A percentile compares a stretch with the other conserved stretches of the same genome.
phyloP scores from a whole-genome alignment of 768 basidiomycete genomes.

The Inosperma sp. region DNA sequence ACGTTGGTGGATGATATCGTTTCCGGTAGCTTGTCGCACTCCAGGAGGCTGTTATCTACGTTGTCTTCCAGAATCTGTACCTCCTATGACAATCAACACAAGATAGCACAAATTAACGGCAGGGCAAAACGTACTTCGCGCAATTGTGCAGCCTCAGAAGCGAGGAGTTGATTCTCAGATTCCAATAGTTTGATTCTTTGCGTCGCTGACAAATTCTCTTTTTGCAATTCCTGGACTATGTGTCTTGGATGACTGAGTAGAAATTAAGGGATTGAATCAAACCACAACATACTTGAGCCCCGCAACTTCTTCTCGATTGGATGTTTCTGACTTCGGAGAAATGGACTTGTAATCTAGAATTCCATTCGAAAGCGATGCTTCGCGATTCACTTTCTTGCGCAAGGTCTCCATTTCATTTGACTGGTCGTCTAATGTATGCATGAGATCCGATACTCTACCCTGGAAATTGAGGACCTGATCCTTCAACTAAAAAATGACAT shows the following conservation, averaged over 20 bases:
- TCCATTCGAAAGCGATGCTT: conserved; percentile 44
- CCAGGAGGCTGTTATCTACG: conserved; percentile 56
- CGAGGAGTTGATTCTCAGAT: conserved; percentile 68
- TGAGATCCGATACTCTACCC: conserved; percentile 26
- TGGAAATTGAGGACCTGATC: conserved; percentile 26
- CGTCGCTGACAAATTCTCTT: conserved; percentile 60
- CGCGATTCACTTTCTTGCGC: conserved; percentile 59
- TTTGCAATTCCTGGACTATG: conserved; percentile 84
- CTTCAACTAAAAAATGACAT: conserved; percentile 21
- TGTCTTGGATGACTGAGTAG: conserved; percentile 45
- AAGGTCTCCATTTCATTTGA: conserved; percentile 50
- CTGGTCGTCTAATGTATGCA: conserved; percentile 30
- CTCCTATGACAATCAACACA: conserved; percentile 43
- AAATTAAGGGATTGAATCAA: neutral
- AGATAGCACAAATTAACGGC: neutral
- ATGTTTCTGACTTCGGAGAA: conserved; percentile 50
- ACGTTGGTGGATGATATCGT: conserved; percentile 6
- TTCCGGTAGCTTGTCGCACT: conserved; percentile 39
- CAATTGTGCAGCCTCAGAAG: conserved; percentile 64
- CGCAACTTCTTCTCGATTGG: conserved; percentile 62
- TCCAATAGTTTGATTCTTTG: conserved; percentile 70
- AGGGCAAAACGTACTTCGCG: conserved; percentile 49
- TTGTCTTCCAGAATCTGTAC: conserved; percentile 74
- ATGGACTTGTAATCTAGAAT: conserved; percentile 25
- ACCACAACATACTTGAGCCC: conserved; percentile 65